Base-by-base conservation (phyloP, 352 stramenopile species). In the Pythium pectinolyticum region DNA sequence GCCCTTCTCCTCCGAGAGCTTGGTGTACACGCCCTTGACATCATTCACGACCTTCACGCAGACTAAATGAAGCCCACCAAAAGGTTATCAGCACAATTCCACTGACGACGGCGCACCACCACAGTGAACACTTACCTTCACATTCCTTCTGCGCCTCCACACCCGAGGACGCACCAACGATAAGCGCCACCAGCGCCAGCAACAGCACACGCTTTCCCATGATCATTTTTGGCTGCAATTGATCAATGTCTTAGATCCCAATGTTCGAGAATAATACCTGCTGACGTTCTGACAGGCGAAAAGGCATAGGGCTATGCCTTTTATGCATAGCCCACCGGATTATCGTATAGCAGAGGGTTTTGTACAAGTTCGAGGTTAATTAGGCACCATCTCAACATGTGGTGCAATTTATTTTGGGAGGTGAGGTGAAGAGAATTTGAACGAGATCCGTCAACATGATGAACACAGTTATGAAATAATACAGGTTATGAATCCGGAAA, bases 21-120 rank as follows among this genome's bases (percentile, higher is more conserved):
- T 70, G 31, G 59, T 57, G 67, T 95, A 90, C 53, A 77, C 70
- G 52, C 39, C 61, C 73, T 96, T 92, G 30, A 98, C 66, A 60
- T 91, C 78, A 50, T 97, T 72, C 24, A 98, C 76, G 31, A 98
- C 88, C 74, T 94, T 96, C 41, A 97, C 73, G 62, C 93, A 98
- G 31, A 98, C 93, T 97, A 54, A 28, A 25, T 11, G 20, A 14
- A 39, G 32, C 12, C 49, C n/a, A 14, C 19, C 49, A 25, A 14
- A 58, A 10, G 6, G n/a, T n/a, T n/a, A n/a, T n/a, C n/a, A n/a
- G n/a, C n/a, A n/a, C n/a, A n/a, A n/a, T n/a, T n/a, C n/a, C n/a
- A 34, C 34, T 17, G 9, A 22, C 5, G 15, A 50, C 0, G 30
- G 35, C 46, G n/a, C n/a, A n/a, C n/a, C n/a, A 73, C n/a, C 30